Conservation (phyloP, 176 grass and related monocot species). For the Dendrocalamus sinicus region DNA sequence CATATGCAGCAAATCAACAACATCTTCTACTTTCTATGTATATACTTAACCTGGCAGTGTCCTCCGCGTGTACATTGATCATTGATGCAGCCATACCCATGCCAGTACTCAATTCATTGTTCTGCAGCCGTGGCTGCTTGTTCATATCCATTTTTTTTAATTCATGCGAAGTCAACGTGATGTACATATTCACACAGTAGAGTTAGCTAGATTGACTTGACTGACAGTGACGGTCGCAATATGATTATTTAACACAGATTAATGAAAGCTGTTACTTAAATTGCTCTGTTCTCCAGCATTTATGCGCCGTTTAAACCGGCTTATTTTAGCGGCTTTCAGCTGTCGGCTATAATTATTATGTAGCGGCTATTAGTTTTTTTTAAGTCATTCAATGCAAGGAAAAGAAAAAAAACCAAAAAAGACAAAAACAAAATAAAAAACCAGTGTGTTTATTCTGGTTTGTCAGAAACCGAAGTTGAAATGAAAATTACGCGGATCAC, state of each 20-base stretch:
- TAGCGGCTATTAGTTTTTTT: too few relatives aligned
- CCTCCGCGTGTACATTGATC: conserved; percentile 32
- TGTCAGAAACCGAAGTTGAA: too few relatives aligned
- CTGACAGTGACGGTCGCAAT: background rate
- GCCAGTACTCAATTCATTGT: conserved; percentile 22
- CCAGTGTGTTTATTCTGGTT: too few relatives aligned
- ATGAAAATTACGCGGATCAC: background rate
- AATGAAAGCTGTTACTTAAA: background rate
- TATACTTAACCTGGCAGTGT: conserved; percentile 9
- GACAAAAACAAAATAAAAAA: too few relatives aligned
- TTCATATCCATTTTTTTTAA: conserved; percentile 21
- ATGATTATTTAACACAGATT: conserved; percentile 8
- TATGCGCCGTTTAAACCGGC: too few relatives aligned
- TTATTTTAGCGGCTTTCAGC: too few relatives aligned
- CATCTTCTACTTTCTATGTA: background rate
- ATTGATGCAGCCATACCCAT: conserved; percentile 14
- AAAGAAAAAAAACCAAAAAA: too few relatives aligned
- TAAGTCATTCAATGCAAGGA: too few relatives aligned
- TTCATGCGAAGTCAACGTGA: conserved; percentile 23
- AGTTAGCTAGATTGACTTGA: conserved; percentile 33
- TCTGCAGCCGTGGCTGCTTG: conserved; percentile 32
- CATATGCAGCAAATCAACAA: conserved; percentile 9
- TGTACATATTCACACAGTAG: conserved; percentile 46
- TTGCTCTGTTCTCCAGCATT: background rate
- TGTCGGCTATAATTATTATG: too few relatives aligned